phyloP scores from a whole-genome alignment of 441 rosid genomes.

The Cnidoscolus chayamansa region DNA sequence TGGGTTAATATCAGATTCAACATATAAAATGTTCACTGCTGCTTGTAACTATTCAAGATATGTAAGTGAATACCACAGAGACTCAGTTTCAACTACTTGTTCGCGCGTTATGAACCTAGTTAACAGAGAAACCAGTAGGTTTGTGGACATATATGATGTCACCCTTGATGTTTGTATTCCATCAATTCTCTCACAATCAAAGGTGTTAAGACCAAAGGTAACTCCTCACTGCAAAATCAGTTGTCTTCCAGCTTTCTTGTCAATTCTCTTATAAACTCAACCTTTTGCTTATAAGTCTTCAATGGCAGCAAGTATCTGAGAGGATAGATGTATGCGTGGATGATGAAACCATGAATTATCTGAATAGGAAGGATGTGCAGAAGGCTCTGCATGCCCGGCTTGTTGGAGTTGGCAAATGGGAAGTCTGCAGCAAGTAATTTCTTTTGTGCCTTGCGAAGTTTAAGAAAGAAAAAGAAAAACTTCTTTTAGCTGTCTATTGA shows the following conservation, averaged over 20 bases:
- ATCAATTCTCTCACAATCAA: conserved; percentile 80
- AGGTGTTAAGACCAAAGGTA: conserved; percentile 68
- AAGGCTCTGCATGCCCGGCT: conserved; percentile 85
- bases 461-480: too few relatives aligned
- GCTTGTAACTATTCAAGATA: conserved; percentile 88
- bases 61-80: conserved; percentile 87
- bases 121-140: conserved; percentile 78
- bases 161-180: conserved; percentile 95
- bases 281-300: conserved; percentile 13
- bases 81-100: conserved; percentile 71
- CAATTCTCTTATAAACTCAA: background rate
- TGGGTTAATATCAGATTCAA: conserved; percentile 82
- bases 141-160: conserved; percentile 94
- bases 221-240: conserved; percentile 14
- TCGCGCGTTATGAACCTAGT: conserved; percentile 79
- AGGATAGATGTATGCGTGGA: conserved; percentile 89
- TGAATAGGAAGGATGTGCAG: conserved; percentile 85
- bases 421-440: conserved; percentile 89
- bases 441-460: background rate
- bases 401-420: conserved; percentile 74
- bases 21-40: conserved; percentile 79
- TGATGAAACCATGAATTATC: conserved; percentile 77
- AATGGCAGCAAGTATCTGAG: conserved; percentile 64
- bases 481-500: background rate
- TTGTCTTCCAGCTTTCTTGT: background rate